Evolutionary conservation across 495 filamentous ascomycete genomes (phyloP).

Genomic region (Terfezia claveryi): DNA sequence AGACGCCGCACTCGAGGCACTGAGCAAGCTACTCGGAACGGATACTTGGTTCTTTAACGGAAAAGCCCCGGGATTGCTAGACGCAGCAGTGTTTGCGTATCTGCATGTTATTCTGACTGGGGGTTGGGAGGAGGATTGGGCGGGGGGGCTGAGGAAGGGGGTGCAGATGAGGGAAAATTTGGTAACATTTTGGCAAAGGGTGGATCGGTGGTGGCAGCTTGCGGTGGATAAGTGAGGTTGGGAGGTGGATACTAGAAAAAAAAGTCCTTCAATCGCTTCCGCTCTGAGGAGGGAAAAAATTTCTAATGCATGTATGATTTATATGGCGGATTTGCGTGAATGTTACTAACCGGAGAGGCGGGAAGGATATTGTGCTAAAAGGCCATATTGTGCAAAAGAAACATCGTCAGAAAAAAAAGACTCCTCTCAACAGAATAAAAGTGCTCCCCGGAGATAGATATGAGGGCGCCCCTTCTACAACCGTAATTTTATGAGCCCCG

Average conservation of each 20-base stretch:
- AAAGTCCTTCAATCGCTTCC: too few species aligned
- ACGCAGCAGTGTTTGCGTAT: constrained; percentile 77
- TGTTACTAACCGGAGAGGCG: too few species aligned
- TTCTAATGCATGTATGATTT: too few species aligned
- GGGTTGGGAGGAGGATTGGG: constrained; percentile 4
- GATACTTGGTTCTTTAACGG: constrained; percentile 46
- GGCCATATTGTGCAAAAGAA: too few species aligned
- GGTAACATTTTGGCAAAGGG: constrained; percentile 5
- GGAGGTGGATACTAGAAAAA: not conserved
- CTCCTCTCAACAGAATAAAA: too few species aligned
- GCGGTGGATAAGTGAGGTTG: not conserved
- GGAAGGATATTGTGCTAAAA: too few species aligned
- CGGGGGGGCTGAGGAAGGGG: not conserved
- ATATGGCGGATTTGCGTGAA: too few species aligned
- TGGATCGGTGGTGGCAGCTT: not conserved
- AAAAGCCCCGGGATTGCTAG: constrained; percentile 45
- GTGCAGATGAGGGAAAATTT: constrained; percentile 5
- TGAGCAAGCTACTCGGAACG: constrained; percentile 44
- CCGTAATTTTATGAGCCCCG: too few species aligned
- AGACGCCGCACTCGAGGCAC: constrained; percentile 46
- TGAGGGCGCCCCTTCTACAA: too few species aligned
- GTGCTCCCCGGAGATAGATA: too few species aligned
- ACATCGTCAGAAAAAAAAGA: too few species aligned
- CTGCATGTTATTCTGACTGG: constrained; percentile 46
- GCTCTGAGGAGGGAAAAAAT: too few species aligned